These are phyloP conservation scores for Amanita pallidorosea DNA, from an alignment of 768 basidiomycete genomes.

Conservation along the genomic window DNA sequence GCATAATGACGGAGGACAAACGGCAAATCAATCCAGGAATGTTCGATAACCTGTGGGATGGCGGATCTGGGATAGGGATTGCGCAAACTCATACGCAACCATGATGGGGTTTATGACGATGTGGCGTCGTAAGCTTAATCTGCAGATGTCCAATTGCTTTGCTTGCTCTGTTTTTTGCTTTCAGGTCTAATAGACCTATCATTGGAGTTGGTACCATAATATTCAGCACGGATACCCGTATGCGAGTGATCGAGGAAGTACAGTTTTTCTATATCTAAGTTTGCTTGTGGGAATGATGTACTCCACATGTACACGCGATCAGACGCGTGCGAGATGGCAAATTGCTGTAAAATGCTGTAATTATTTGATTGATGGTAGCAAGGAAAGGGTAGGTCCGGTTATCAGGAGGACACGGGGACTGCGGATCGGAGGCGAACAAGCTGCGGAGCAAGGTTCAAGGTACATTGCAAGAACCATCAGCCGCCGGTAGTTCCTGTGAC, in stretches of 20 bases:
- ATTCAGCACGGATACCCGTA: not conserved
- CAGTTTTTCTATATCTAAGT: not conserved
- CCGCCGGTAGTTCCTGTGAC: constrained; percentile 31
- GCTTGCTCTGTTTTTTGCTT: constrained; percentile 2
- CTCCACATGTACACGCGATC: not conserved
- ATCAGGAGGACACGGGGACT: not conserved
- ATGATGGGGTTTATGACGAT: not conserved
- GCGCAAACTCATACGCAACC: not conserved
- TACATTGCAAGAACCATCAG: constrained; percentile 10
- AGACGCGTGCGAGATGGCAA: not conserved
- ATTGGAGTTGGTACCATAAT: not conserved
- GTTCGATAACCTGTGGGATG: constrained; percentile 8
- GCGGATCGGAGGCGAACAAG: not conserved
- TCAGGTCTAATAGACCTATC: not conserved
- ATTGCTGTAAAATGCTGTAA: not conserved
- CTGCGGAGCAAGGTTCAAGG: constrained; percentile 1
- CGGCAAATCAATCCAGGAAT: constrained; percentile 66
- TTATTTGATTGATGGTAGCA: not conserved
- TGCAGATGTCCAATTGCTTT: not conserved
- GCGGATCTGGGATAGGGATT: constrained; percentile 6
- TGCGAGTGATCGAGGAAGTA: not conserved
- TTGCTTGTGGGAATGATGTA: not conserved
- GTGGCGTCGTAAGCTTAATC: not conserved
- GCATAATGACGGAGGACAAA: constrained; percentile 57
- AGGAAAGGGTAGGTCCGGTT: not conserved